phyloP scores from a whole-genome alignment of 2,329 filamentous ascomycete species.

The Niveomyces coronatus region DNA sequence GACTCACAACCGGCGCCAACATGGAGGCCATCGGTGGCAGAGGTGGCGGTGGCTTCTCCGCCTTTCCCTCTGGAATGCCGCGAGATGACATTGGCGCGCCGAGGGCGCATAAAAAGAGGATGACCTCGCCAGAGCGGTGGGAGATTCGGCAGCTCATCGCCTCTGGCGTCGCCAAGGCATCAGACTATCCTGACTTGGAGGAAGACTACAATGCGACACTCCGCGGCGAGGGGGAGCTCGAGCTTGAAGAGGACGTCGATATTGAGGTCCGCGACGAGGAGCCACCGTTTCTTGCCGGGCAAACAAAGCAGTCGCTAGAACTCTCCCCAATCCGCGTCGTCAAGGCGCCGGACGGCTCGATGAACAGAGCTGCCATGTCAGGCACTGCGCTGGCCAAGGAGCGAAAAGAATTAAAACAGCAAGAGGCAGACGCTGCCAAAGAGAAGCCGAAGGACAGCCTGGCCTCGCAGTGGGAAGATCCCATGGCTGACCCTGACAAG shows the following conservation, averaged over 20 bases:
- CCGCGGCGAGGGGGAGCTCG: constrained; percentile 75
- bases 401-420: constrained; percentile 75
- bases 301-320: constrained; percentile 93
- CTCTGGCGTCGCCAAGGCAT: constrained; percentile 84
- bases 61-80: constrained; percentile 25
- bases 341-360: constrained; percentile 94
- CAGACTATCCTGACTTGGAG: constrained; percentile 88
- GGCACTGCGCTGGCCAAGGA: constrained; percentile 84
- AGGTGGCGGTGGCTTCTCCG: constrained; percentile 45
- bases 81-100: constrained; percentile 30
- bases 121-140: constrained; percentile 96
- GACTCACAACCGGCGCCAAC: constrained; percentile 83
- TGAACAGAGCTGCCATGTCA: constrained; percentile 93
- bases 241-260: constrained; percentile 92
- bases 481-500: constrained; percentile 79
- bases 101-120: constrained; percentile 67
- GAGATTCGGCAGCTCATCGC: constrained; percentile 95
- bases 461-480: constrained; percentile 89
- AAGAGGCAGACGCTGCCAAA: constrained; percentile 69
- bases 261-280: constrained; percentile 96
- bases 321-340: constrained; percentile 92
- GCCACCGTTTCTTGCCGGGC: constrained; percentile 87
- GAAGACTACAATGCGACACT: constrained; percentile 87
- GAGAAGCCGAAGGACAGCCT: constrained; percentile 75
- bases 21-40: constrained; percentile 67